phyloP scores from a whole-genome alignment of 1,284 basidiomycete species.

The Trametes pubescens region DNA sequence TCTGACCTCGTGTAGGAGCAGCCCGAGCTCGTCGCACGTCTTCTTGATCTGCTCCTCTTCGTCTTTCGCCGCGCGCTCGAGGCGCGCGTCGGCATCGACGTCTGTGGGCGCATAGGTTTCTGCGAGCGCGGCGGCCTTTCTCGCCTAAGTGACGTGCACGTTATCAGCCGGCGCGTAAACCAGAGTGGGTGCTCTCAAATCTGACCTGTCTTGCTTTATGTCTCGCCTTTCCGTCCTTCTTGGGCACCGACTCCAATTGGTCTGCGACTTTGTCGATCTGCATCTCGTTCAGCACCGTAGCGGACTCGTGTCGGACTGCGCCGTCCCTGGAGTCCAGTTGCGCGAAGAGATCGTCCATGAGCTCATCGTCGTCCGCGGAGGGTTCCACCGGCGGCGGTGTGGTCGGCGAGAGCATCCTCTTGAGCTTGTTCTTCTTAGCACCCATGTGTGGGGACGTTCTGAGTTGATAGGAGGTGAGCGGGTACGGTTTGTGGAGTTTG shows the following conservation, averaged over 20 bases:
- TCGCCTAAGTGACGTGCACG: slow-evolving; percentile 56
- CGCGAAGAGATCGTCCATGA: slow-evolving; percentile 76
- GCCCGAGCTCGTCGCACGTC: slow-evolving; percentile 72
- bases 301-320: slow-evolving; percentile 58
- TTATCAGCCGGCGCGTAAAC: neutral
- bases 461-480: neutral
- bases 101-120: slow-evolving; percentile 67
- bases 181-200: neutral
- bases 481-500: neutral
- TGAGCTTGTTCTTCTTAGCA: slow-evolving; percentile 61
- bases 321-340: slow-evolving; percentile 73
- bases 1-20: slow-evolving; percentile 79
- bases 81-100: slow-evolving; percentile 67
- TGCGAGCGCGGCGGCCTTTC: slow-evolving; percentile 77
- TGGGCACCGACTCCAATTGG: slow-evolving; percentile 48
- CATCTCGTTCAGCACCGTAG: slow-evolving; percentile 57
- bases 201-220: slow-evolving; percentile 84
- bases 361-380: slow-evolving; percentile 54
- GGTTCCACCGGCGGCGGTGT: slow-evolving; percentile 28
- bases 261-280: slow-evolving; percentile 51
- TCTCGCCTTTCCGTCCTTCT: slow-evolving; percentile 75
- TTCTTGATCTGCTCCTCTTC: slow-evolving; percentile 77
- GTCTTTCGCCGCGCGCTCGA: slow-evolving; percentile 74
- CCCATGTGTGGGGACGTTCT: slow-evolving; percentile 43
- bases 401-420: slow-evolving; percentile 49